Evolutionary conservation across 306 rosid species (phyloP).

Genomic region (Rubus parviflorus): DNA sequence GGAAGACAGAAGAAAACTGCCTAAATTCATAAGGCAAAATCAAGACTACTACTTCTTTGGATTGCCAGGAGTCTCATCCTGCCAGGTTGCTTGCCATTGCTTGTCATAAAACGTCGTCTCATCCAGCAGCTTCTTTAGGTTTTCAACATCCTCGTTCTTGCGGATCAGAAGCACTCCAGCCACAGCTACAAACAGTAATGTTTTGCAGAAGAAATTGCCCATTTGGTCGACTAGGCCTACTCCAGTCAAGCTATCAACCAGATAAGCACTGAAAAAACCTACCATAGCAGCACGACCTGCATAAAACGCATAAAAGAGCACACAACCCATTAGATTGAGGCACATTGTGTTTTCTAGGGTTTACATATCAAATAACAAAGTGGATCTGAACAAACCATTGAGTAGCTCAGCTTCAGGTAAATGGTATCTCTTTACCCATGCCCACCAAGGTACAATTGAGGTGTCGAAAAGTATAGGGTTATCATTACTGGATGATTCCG

Average conservation of each 20-base stretch:
- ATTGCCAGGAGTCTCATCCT: slow-evolving; percentile 62
- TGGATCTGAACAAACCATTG: slow-evolving; percentile 60
- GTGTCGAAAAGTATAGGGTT: slow-evolving; percentile 83
- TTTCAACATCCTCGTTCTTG: slow-evolving; percentile 87
- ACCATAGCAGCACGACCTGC: slow-evolving; percentile 69
- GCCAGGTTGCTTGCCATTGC: slow-evolving; percentile 99
- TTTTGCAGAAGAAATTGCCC: slow-evolving; percentile 93
- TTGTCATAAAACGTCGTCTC: slow-evolving; percentile 96
- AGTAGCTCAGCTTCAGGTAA: slow-evolving; percentile 97
- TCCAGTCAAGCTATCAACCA: slow-evolving; percentile 98
- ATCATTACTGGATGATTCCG: slow-evolving; percentile 79
- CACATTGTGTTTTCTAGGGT: not conserved
- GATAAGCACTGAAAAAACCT: slow-evolving; percentile 89
- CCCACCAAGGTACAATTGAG: slow-evolving; percentile 98
- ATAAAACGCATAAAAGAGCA: slow-evolving; percentile 11
- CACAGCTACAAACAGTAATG: slow-evolving; percentile 80
- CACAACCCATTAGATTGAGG: slow-evolving; percentile 5
- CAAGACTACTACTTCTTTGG: slow-evolving; percentile 45
- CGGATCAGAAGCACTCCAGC: slow-evolving; percentile 85
- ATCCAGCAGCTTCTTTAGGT: slow-evolving; percentile 70
- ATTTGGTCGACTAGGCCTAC: slow-evolving; percentile 96
- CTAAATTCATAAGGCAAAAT: slow-evolving; percentile 6
- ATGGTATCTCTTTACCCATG: slow-evolving; percentile 94
- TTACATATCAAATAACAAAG: slow-evolving; percentile 17
- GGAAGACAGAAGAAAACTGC: slow-evolving; percentile 2